These are phyloP conservation scores for Exserohilum turcica DNA, from an alignment of 2,329 filamentous ascomycete species.

Conservation along the genomic window DNA sequence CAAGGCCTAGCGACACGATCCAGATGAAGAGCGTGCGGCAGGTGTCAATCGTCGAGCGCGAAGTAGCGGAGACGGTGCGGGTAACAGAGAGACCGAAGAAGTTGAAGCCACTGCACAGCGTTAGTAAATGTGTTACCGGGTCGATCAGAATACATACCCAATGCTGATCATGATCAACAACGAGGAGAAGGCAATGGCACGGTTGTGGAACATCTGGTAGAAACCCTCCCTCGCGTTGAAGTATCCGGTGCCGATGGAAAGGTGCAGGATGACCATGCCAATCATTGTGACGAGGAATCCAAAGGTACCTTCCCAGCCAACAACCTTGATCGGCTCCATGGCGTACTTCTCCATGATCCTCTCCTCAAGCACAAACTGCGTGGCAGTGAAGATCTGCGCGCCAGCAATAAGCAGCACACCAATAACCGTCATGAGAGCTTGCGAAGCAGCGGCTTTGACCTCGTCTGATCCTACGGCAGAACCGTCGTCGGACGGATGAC, in stretches of 20 bases:
- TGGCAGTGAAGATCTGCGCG: slow-evolving; percentile 95
- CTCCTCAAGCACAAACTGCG: slow-evolving; percentile 95
- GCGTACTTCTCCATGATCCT: slow-evolving; percentile 81
- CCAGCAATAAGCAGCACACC: slow-evolving; percentile 90
- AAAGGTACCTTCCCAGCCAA: slow-evolving; percentile 95
- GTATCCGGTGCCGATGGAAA: slow-evolving; percentile 78
- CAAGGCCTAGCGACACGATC: slow-evolving; percentile 88
- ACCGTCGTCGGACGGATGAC: slow-evolving; percentile 29
- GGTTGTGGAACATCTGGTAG: slow-evolving; percentile 76
- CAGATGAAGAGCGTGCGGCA: slow-evolving; percentile 98
- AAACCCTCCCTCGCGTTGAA: slow-evolving; percentile 90
- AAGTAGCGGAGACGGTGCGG: slow-evolving; percentile 84
- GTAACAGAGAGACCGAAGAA: slow-evolving; percentile 97
- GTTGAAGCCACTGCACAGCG: slow-evolving; percentile 78
- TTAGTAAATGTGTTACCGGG: slow-evolving; percentile 14
- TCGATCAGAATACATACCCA: slow-evolving; percentile 64
- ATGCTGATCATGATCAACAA: slow-evolving; percentile 97
- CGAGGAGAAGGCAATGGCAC: slow-evolving; percentile 74
- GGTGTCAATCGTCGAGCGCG: slow-evolving; percentile 94
- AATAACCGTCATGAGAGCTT: slow-evolving; percentile 72
- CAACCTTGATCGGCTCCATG: slow-evolving; percentile 86
- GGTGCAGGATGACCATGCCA: slow-evolving; percentile 80
- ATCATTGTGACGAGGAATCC: slow-evolving; percentile 80
- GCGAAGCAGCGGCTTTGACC: slow-evolving; percentile 52
- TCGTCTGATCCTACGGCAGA: slow-evolving; percentile 35